These are phyloP conservation scores for Aspergillus glaucus DNA, from an alignment of 2,329 filamentous ascomycete genomes.

Conservation along the genomic window DNA sequence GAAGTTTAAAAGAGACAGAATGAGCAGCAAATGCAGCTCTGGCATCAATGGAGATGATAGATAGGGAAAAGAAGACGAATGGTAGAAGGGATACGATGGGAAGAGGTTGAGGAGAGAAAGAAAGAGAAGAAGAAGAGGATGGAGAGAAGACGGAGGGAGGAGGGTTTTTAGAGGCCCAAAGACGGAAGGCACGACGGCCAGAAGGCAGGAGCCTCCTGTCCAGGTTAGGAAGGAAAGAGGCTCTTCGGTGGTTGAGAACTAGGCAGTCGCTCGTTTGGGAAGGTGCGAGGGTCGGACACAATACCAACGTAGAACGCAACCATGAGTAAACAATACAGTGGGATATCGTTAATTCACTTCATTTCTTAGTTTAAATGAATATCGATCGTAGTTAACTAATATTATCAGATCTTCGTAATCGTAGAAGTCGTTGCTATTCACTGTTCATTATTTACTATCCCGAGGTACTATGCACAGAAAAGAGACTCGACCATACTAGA, in stretches of 20 bases:
- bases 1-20: background rate
- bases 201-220: background rate
- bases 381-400: too few relatives aligned
- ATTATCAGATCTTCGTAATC: too few relatives aligned
- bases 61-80: background rate
- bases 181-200: background rate
- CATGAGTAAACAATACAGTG: too few relatives aligned
- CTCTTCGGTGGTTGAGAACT: background rate
- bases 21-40: background rate
- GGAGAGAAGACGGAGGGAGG: background rate
- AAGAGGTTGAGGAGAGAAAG: slow-evolving; percentile 1
- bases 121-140: slow-evolving; percentile 1
- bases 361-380: too few relatives aligned
- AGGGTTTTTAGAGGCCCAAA: background rate
- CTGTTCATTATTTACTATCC: background rate
- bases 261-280: background rate
- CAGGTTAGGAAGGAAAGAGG: background rate
- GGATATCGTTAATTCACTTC: too few relatives aligned
- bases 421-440: too few relatives aligned
- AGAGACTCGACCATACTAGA: background rate
- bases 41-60: background rate
- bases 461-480: background rate
- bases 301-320: too few relatives aligned
- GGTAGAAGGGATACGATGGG: slow-evolving; percentile 1
- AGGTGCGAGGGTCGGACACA: background rate